These are phyloP conservation scores for Aphanoascus verrucosus DNA, from an alignment of 2,329 filamentous ascomycete species.

Conservation along the genomic window DNA sequence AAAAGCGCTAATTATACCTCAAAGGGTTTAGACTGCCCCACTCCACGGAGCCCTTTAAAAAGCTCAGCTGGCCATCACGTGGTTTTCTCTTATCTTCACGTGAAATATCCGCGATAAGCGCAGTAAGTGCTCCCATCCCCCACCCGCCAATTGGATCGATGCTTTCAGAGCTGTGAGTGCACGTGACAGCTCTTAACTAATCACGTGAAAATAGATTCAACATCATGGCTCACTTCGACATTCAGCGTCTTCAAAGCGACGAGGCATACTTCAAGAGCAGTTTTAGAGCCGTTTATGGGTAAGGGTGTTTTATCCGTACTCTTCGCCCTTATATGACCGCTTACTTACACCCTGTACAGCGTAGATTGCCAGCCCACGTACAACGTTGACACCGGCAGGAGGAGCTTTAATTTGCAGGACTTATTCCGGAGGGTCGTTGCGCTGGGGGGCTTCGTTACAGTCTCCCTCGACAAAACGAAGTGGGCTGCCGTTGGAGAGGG, in stretches of 20 bases:
- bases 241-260: no score
- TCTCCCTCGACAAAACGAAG: constrained; percentile 13
- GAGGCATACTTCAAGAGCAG: no score
- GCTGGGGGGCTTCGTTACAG: constrained; percentile 12
- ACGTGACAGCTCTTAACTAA: neutral
- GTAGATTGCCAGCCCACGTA: no score
- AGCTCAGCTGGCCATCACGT: neutral
- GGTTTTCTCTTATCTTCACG: neutral
- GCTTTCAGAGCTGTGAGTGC: neutral
- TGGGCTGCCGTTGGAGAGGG: constrained; percentile 11
- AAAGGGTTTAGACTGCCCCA: neutral
- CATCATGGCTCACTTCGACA: no score
- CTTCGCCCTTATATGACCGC: neutral
- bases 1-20: neutral
- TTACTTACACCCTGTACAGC: no score
- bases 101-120: neutral
- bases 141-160: neutral
- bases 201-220: no score
- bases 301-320: neutral
- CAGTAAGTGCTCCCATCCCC: neutral
- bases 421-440: constrained; percentile 11
- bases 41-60: neutral
- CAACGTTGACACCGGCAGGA: constrained; percentile 3
- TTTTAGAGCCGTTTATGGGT: no score
- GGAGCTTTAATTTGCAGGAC: constrained; percentile 10